A percentile compares a stretch with the other conserved stretches of the same genome.
Conservation (phyloP, 1,284 basidiomycete genomes). For the Cryptococcus sp. region DNA sequence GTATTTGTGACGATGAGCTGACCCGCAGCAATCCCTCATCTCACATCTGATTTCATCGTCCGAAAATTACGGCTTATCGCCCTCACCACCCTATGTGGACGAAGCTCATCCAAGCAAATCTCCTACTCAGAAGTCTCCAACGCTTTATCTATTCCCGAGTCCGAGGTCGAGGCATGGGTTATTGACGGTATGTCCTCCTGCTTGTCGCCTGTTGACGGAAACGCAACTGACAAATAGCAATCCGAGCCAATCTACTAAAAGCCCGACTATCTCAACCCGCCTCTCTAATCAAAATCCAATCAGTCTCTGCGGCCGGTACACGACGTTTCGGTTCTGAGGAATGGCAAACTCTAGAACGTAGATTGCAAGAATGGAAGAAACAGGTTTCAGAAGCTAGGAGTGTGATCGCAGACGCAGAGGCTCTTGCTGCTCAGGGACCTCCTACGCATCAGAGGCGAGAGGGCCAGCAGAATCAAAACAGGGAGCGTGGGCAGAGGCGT, state of each 20-base stretch:
- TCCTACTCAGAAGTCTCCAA: constrained; percentile 69
- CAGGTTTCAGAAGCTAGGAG: constrained; percentile 39
- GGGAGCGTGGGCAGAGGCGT: constrained; percentile 8
- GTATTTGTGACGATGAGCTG: neutral
- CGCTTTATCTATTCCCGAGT: constrained; percentile 61
- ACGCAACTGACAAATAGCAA: constrained; percentile 55
- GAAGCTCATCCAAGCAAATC: constrained; percentile 70
- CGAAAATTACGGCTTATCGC: constrained; percentile 78
- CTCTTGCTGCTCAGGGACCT: constrained; percentile 28
- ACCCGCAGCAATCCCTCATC: constrained; percentile 24
- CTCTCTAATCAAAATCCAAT: constrained; percentile 68
- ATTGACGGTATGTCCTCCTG: constrained; percentile 67
- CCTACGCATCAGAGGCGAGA: constrained; percentile 21
- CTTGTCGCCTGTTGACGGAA: too few species aligned
- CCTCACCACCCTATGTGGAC: constrained; percentile 71
- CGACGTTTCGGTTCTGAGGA: constrained; percentile 72
- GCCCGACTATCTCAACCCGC: constrained; percentile 82
- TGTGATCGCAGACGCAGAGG: constrained; percentile 44
- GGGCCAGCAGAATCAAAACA: constrained; percentile 13
- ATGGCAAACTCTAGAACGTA: constrained; percentile 76
- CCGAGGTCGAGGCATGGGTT: constrained; percentile 82
- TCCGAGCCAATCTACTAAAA: constrained; percentile 72
- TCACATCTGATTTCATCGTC: constrained; percentile 56
- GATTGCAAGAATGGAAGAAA: constrained; percentile 72
- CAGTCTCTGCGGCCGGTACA: constrained; percentile 58